phyloP scores from a whole-genome alignment of 1,284 basidiomycete genomes.

The Dichomitus squalens region DNA sequence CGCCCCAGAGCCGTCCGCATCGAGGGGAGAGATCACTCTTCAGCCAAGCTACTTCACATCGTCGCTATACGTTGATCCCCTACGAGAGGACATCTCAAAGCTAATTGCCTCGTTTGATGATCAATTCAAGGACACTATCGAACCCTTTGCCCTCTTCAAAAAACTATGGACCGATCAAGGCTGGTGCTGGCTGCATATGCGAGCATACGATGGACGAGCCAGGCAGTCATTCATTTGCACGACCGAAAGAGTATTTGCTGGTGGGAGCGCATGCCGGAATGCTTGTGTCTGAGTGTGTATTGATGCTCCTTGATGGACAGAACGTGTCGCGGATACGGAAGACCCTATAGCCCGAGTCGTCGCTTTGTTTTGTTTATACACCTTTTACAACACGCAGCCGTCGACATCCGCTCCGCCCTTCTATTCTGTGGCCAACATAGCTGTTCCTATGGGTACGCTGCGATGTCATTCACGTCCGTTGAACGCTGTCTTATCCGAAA shows the following conservation, averaged over 20 bases:
- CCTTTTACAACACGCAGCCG: constrained; percentile 68
- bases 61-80: constrained; percentile 64
- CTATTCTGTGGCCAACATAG: constrained; percentile 48
- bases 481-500: constrained; percentile 2
- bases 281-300: not conserved
- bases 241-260: constrained; percentile 64
- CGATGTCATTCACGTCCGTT: not conserved
- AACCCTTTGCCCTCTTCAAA: constrained; percentile 72
- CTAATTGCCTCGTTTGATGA: constrained; percentile 54
- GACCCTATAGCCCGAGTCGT: constrained; percentile 52
- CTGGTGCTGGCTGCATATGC: constrained; percentile 76
- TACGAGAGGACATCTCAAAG: constrained; percentile 61
- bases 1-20: constrained; percentile 41
- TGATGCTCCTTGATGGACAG: constrained; percentile 38
- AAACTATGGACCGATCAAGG: constrained; percentile 63
- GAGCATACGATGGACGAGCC: constrained; percentile 63
- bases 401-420: constrained; percentile 51
- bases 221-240: constrained; percentile 61
- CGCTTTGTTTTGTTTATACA: constrained; percentile 69
- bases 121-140: constrained; percentile 39
- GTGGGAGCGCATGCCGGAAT: constrained; percentile 40
- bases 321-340: constrained; percentile 51
- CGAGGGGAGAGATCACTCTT: constrained; percentile 59
- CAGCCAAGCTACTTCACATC: constrained; percentile 79
- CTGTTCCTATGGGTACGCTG: constrained; percentile 58